These are phyloP conservation scores for Phytopythium montanum DNA, from an alignment of 352 stramenopile species.

Conservation along the genomic window DNA sequence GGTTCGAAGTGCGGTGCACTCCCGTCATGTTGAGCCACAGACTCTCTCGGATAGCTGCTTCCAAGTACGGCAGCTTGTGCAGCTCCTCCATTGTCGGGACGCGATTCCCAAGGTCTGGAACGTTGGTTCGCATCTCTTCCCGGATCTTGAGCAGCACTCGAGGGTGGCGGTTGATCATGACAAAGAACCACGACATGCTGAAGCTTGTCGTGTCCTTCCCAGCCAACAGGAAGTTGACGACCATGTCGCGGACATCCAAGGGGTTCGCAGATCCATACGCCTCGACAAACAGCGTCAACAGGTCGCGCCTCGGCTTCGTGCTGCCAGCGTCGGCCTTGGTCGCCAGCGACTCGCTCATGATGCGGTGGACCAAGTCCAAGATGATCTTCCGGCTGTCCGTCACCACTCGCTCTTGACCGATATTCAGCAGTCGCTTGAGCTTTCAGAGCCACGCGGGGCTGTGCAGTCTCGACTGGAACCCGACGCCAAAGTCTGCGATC, in stretches of 20 bases:
- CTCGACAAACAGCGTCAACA: constrained; percentile 45
- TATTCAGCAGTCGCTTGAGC: constrained; percentile 23
- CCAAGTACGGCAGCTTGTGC: constrained; percentile 42
- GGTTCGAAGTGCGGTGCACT: constrained; percentile 26
- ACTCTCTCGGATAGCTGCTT: constrained; percentile 55
- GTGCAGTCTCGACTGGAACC: constrained; percentile 28
- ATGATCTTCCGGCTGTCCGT: constrained; percentile 23
- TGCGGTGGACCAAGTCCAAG: constrained; percentile 21
- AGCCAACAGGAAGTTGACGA: constrained; percentile 61
- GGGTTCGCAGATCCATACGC: constrained; percentile 26
- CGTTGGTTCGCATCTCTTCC: constrained; percentile 37
- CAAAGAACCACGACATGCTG: constrained; percentile 65
- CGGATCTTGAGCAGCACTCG: constrained; percentile 37
- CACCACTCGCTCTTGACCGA: constrained; percentile 28
- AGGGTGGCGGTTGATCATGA: constrained; percentile 71
- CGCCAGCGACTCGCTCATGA: constrained; percentile 31
- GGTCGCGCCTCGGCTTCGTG: constrained; percentile 45
- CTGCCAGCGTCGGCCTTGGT: constrained; percentile 32
- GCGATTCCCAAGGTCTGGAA: constrained; percentile 22
- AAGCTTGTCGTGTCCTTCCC: constrained; percentile 59
- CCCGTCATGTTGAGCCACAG: constrained; percentile 57
- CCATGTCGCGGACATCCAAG: constrained; percentile 47
- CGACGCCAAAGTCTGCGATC: constrained; percentile 19
- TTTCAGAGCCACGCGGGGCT: constrained; percentile 34
- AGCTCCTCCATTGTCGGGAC: constrained; percentile 38